Evolutionary conservation across 352 stramenopile species (phyloP).

Genomic region (Hyaloperonospora brassicae): DNA sequence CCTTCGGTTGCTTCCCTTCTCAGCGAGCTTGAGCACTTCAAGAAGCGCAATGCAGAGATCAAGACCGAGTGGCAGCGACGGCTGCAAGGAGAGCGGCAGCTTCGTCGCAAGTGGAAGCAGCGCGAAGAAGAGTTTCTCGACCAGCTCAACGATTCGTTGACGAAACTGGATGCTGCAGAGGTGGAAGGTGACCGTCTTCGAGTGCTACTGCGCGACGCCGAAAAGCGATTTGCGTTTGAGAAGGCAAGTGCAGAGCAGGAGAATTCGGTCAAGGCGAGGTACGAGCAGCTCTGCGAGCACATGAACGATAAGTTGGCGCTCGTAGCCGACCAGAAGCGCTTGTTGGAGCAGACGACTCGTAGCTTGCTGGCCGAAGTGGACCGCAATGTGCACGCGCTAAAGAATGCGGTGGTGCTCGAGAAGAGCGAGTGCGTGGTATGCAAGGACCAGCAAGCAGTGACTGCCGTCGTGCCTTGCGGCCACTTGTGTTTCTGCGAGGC

Average conservation of each 20-base stretch:
- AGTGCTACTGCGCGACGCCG: conserved; percentile 47
- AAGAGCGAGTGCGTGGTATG: conserved; percentile 74
- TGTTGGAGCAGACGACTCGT: conserved; percentile 73
- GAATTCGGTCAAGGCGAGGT: conserved; percentile 61
- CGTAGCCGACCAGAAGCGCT: conserved; percentile 61
- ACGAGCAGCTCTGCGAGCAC: conserved; percentile 67
- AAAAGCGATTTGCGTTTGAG: conserved; percentile 67
- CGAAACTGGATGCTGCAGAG: conserved; percentile 43
- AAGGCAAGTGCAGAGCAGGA: conserved; percentile 67
- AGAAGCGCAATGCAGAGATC: conserved; percentile 75
- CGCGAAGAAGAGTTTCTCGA: conserved; percentile 65
- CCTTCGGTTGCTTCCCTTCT: conserved; percentile 23
- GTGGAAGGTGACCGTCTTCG: conserved; percentile 32
- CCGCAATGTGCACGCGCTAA: conserved; percentile 60
- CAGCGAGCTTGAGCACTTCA: conserved; percentile 65
- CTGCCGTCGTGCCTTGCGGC: conserved; percentile 71
- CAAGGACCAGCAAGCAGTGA: conserved; percentile 65
- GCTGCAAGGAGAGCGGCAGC: conserved; percentile 67
- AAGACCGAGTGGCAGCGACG: conserved; percentile 72
- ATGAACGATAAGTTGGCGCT: conserved; percentile 61
- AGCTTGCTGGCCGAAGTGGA: conserved; percentile 66
- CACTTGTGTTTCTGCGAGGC: conserved; percentile 80
- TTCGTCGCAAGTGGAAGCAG: conserved; percentile 72
- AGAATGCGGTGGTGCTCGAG: conserved; percentile 51
- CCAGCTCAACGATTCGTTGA: conserved; percentile 53